Evolutionary conservation across 2,329 filamentous ascomycete species (phyloP), one percentile per base, ranked within the genome.

Genomic region (Trichoderma hamatum): DNA sequence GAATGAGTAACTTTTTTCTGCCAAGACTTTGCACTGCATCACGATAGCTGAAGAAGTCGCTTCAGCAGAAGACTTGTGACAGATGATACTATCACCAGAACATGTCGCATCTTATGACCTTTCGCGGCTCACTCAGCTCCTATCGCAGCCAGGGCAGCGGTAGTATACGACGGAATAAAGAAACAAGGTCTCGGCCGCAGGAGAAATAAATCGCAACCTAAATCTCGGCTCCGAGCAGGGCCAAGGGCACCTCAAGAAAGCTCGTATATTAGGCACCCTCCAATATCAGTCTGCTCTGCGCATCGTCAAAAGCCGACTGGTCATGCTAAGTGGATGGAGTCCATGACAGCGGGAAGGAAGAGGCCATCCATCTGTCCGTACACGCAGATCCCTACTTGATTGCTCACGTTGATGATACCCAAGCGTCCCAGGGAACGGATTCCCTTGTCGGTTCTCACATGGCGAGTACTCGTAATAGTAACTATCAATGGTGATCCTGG

Each of bases 301-400:
- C 52, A 66, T 46, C 36, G 34, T 10, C 34, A 26, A 46, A 55
- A 56, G 46, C 62, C 62, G 52, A 66, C 56, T 56, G 62, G 52
- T 32, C 26, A 32, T 32, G n/a, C 13, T 10, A 7, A 21, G 28
- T 28, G 28, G 24, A 54, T 10, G 16, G 51, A 16, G 13, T 5
- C 54, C 30, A 16, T 56, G 30, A 11, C 54, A 56, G 28, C 30
- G 54, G 54, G 30, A 56, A 34, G 54, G 30, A 54, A 43, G 54
- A 32, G 30, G 11, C 11, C 30, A n/a, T 36, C 54, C 54, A 36
- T 24, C 51, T 30, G 51, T 54, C 51, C 51, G 51, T 16, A 54
- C 10, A 28, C 14, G 51, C 14, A 26, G 32, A 58, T 58, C 19
- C 28, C 34, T 36, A 14, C 28, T 55, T 55, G 26, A 26, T 26